Evolutionary conservation across 176 grass and related monocot species (phyloP).

Genomic region (Tillandsia leiboldiana): DNA sequence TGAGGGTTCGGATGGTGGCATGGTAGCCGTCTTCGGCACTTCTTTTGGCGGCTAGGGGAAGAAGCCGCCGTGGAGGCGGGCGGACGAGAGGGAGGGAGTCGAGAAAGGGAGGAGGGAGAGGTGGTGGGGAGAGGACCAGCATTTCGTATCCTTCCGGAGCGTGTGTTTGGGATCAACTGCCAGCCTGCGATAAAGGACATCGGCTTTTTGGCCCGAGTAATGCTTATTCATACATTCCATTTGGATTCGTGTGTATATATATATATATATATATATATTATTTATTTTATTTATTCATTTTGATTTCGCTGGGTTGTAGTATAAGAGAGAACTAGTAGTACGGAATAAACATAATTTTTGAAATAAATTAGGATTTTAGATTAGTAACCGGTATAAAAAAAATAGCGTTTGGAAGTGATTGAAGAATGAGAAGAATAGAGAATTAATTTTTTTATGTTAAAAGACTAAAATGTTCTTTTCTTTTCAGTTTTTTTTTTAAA

Average conservation of each 20-base stretch:
- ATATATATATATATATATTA: no score
- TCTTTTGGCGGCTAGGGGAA: not conserved
- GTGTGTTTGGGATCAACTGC: not conserved
- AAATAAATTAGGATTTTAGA: no score
- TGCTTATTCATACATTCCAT: not conserved
- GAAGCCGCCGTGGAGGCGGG: not conserved
- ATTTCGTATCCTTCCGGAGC: not conserved
- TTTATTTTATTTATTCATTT: no score
- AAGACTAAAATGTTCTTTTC: no score
- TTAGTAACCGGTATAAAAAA: no score
- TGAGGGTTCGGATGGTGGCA: constrained; percentile 66
- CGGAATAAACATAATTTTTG: no score
- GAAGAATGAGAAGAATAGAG: no score
- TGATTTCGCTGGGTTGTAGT: fast-evolving
- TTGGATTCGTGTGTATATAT: not conserved
- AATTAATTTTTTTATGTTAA: no score
- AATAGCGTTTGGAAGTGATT: no score
- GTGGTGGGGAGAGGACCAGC: not conserved
- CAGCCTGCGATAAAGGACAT: not conserved
- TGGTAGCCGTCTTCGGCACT: constrained; percentile 50
- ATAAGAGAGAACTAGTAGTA: no score
- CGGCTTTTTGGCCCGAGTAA: not conserved
- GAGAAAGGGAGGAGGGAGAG: not conserved
- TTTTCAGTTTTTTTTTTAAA: no score
- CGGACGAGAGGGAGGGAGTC: not conserved